phyloP scores from a whole-genome alignment of 2,329 filamentous ascomycete genomes.

The Exophiala sp. region DNA sequence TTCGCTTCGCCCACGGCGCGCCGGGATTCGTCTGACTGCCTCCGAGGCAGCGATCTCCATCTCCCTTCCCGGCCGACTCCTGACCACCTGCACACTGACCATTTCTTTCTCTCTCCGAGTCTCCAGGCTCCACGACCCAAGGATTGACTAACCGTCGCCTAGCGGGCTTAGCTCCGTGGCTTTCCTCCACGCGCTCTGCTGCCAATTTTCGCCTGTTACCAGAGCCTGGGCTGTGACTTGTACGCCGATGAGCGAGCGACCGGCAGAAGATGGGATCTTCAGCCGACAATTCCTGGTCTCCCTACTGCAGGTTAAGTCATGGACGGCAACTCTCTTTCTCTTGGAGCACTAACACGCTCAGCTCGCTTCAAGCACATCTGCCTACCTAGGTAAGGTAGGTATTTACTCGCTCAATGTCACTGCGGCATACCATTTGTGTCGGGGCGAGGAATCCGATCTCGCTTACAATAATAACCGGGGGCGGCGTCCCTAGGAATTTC shows the following conservation, averaged over 20 bases:
- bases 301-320: neutral
- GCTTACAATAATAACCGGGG: too few relatives aligned
- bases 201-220: slow-evolving; percentile 12
- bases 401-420: too few relatives aligned
- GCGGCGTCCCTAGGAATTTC: too few relatives aligned
- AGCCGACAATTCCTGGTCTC: slow-evolving; percentile 7
- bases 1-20: neutral
- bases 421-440: too few relatives aligned
- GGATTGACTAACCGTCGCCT: neutral
- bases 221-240: slow-evolving; percentile 5
- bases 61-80: neutral
- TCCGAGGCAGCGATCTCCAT: too few relatives aligned
- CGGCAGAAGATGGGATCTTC: neutral
- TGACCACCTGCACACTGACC: neutral
- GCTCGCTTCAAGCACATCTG: too few relatives aligned
- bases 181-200: slow-evolving; percentile 2
- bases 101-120: neutral
- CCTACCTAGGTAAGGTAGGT: too few relatives aligned
- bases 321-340: neutral
- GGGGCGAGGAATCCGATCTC: too few relatives aligned
- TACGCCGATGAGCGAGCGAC: slow-evolving; percentile 12
- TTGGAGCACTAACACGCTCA: neutral
- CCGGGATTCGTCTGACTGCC: neutral
- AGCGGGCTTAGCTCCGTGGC: neutral
- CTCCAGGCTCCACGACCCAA: neutral